phyloP scores from a whole-genome alignment of 768 basidiomycete genomes.

The Auricularia cornea region DNA sequence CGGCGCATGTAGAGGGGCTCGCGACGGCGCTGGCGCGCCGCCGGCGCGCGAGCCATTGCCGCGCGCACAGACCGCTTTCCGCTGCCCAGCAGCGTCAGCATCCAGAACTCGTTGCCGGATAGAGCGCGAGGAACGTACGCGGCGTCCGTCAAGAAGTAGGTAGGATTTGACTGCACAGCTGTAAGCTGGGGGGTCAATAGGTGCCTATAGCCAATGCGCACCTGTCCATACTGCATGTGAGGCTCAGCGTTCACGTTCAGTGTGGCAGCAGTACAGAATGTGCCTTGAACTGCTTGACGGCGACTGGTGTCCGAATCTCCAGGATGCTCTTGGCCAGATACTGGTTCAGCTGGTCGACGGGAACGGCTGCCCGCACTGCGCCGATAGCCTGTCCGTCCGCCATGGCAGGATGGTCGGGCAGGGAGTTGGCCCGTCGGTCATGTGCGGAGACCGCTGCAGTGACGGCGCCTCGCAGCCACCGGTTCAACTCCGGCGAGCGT shows the following conservation, averaged over 20 bases:
- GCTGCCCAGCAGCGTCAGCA: slow-evolving; percentile 26
- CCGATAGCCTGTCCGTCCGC: slow-evolving; percentile 27
- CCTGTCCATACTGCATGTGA: slow-evolving; percentile 74
- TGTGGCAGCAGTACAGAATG: slow-evolving; percentile 15
- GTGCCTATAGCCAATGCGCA: slow-evolving; percentile 21
- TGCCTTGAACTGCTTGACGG: slow-evolving; percentile 91
- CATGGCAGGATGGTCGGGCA: not conserved
- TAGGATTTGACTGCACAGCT: slow-evolving; percentile 75
- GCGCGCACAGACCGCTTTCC: slow-evolving; percentile 61
- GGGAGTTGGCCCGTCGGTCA: not conserved
- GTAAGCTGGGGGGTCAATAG: not conserved
- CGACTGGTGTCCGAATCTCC: slow-evolving; percentile 52
- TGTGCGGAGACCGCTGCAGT: too few relatives aligned
- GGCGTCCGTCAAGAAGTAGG: slow-evolving; percentile 83
- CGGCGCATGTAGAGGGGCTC: too few relatives aligned
- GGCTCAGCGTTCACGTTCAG: slow-evolving; percentile 3
- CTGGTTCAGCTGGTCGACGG: slow-evolving; percentile 50
- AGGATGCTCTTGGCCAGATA: slow-evolving; percentile 55
- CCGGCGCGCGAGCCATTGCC: too few relatives aligned
- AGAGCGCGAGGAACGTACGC: slow-evolving; percentile 34
- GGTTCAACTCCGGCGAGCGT: too few relatives aligned
- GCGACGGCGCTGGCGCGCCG: too few relatives aligned
- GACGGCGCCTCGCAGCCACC: too few relatives aligned
- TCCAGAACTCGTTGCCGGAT: not conserved
- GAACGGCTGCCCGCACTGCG: slow-evolving; percentile 59